A percentile compares a stretch with the other conserved stretches of the same genome.
Conservation (phyloP, 176 grass and related monocot genomes). For the Dendrocalamus sinicus region DNA sequence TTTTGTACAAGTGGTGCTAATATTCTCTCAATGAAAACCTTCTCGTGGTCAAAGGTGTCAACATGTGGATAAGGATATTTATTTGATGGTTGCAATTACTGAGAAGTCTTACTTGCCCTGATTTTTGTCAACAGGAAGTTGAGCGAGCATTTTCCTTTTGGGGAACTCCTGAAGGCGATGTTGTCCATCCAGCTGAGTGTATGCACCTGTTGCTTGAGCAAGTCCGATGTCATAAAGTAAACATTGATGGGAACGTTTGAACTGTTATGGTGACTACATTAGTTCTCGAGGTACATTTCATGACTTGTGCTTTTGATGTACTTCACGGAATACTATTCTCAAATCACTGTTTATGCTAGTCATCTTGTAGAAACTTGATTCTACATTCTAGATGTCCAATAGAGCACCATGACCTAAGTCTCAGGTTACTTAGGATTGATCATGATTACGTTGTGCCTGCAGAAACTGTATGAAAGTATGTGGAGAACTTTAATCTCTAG, state of each 20-base stretch:
- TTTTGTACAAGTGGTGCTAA: conserved; percentile 74
- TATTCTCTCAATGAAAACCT: conserved; percentile 82
- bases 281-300: conserved; percentile 86
- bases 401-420: conserved; percentile 1
- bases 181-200: conserved; percentile 92
- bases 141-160: conserved; percentile 83
- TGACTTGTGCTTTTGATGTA: conserved; percentile 5
- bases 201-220: conserved; percentile 96
- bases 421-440: conserved; percentile 9
- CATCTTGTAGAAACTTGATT: conserved; percentile 1
- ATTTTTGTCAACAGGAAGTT: conserved; percentile 71
- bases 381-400: neutral
- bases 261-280: conserved; percentile 99
- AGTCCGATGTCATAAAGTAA: conserved; percentile 93
- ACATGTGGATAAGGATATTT: conserved; percentile 48
- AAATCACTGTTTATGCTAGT: neutral
- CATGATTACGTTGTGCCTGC: neutral
- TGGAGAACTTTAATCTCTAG: neutral
- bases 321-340: neutral
- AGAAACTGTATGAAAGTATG: conserved; percentile 4
- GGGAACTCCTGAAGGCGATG: conserved; percentile 73
- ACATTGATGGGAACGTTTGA: conserved; percentile 95
- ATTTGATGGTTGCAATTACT: conserved; percentile 9
- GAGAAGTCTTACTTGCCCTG: conserved; percentile 26
- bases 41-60: conserved; percentile 96